Conservation (phyloP, 495 filamentous ascomycete genomes). For the Rhizodiscina lignyota region DNA sequence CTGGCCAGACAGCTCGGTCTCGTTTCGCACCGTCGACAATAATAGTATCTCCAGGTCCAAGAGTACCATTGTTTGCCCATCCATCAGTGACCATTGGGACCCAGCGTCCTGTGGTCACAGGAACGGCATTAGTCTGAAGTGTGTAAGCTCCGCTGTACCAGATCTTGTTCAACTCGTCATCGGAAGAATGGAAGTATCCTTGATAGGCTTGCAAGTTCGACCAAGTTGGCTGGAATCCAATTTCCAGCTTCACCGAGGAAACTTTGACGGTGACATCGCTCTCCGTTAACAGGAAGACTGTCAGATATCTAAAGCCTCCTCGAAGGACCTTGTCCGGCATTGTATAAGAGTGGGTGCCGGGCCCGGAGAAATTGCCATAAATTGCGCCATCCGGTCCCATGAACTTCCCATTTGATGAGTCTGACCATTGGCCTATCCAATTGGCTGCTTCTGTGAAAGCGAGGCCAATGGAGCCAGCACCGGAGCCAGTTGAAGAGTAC, state of each 20-base stretch:
- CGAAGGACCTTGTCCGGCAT: constrained; percentile 38
- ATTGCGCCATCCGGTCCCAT: constrained; percentile 34
- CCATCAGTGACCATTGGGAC: constrained; percentile 30
- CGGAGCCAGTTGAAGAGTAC: constrained; percentile 28
- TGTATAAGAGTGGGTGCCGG: constrained; percentile 27
- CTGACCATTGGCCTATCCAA: constrained; percentile 43
- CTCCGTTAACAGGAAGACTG: constrained; percentile 30
- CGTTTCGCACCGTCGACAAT: constrained; percentile 12
- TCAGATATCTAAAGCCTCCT: constrained; percentile 46
- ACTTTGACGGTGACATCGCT: neutral
- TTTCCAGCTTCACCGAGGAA: constrained; percentile 23
- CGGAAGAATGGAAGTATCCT: constrained; percentile 44
- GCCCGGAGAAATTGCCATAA: constrained; percentile 30
- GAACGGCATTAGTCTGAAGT: constrained; percentile 33
- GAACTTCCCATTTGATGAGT: constrained; percentile 38
- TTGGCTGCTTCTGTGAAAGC: constrained; percentile 48
- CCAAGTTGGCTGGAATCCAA: constrained; percentile 48
- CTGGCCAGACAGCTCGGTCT: constrained; percentile 12
- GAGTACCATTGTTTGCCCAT: constrained; percentile 38
- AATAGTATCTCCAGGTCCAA: constrained; percentile 12
- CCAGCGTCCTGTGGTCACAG: constrained; percentile 34
- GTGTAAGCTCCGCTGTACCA: constrained; percentile 22
- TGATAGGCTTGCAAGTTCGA: constrained; percentile 43
- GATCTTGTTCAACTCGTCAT: constrained; percentile 32
- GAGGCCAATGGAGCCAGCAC: constrained; percentile 34